Percentiles rank a stretch among this genome's conserved stretches.
Evolutionary conservation across 345 rosid genomes (phyloP).

Genomic region (Acer campestre): DNA sequence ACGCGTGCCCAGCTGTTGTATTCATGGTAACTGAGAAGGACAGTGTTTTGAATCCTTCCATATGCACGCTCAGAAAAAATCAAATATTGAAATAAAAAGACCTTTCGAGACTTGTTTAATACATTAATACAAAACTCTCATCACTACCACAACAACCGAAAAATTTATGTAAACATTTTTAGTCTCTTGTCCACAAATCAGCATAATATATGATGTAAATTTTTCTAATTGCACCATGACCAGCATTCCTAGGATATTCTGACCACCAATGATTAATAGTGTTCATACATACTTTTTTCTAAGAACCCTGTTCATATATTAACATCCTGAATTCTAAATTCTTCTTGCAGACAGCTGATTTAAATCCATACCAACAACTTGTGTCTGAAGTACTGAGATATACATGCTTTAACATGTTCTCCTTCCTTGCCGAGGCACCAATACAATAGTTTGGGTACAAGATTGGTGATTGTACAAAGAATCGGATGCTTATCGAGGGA

Average conservation of each 20-base stretch:
- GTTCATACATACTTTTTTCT: slow-evolving; percentile 8
- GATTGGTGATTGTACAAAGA: slow-evolving; percentile 35
- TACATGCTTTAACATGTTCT: slow-evolving; percentile 25
- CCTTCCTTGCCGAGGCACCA: slow-evolving; percentile 64
- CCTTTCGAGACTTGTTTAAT: neutral
- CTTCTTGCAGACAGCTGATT: slow-evolving; percentile 10
- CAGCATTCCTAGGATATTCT: neutral
- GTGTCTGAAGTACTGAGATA: slow-evolving; percentile 69
- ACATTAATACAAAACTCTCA: neutral
- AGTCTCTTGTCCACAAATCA: neutral
- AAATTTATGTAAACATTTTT: neutral
- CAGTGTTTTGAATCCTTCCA: neutral
- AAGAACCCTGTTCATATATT: neutral
- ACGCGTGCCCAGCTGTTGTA: neutral
- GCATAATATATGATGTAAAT: neutral
- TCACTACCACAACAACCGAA: neutral
- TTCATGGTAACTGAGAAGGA: neutral
- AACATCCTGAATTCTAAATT: neutral
- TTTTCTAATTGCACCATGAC: neutral
- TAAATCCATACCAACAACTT: slow-evolving; percentile 68
- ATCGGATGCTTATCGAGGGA: slow-evolving; percentile 36
- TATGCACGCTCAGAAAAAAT: neutral
- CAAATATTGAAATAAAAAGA: neutral
- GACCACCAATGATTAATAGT: neutral
- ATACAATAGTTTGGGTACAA: slow-evolving; percentile 60